Base-by-base conservation (phyloP, 352 stramenopile species). In the Phytophthora pini region DNA sequence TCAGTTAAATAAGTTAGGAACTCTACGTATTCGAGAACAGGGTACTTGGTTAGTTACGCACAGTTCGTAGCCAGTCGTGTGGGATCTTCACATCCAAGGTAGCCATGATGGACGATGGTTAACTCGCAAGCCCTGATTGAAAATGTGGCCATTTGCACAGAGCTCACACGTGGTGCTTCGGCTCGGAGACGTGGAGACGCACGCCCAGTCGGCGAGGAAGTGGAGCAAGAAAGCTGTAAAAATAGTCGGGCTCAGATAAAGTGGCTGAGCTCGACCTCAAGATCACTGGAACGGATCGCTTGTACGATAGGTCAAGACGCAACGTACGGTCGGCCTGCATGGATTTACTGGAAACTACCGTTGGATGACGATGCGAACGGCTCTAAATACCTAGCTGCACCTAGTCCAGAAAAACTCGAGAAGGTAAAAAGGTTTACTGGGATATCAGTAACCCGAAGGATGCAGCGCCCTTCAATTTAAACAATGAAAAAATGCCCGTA, bases 41-140 rank as follows among this genome's bases (percentile, higher is more conserved):
- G 17, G 17, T 20, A 20, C 17, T 40, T 2, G 46, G 34, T 22
- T 22, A 47, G 12, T 6, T 11, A 67, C 71, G 40, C 41, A 85
- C 77, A 44, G 60, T 59, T 45, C 62, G 76, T 10, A 87, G 65
- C 82, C 82, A 90, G 27, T 90, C 74, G 17, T 76, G 69, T 9
- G 80, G 82, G 43, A 89, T 80, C 69, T 75, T 79, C 48, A 84
- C 51, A 40, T 70, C 69, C 5, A 63, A 13, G 2, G 70, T 54
- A 26, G 72, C 40, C 72, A 80, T 80, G n/a, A 36, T 52, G 24
- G 24, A 26, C 22, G 51, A 55, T 9, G 34, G 47, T 27, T 22
- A 44, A 8, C 22, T 20, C 17, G 1, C 22, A 50, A 45, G 24
- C 22, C 13, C 38, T 29, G 38, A 49, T 60, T 49, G 41, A 50